Evolutionary conservation across 192 early-diverging fungal genomes (phyloP), one percentile per base, ranked within the genome.

Genomic region (Chytriomyces confervae): DNA sequence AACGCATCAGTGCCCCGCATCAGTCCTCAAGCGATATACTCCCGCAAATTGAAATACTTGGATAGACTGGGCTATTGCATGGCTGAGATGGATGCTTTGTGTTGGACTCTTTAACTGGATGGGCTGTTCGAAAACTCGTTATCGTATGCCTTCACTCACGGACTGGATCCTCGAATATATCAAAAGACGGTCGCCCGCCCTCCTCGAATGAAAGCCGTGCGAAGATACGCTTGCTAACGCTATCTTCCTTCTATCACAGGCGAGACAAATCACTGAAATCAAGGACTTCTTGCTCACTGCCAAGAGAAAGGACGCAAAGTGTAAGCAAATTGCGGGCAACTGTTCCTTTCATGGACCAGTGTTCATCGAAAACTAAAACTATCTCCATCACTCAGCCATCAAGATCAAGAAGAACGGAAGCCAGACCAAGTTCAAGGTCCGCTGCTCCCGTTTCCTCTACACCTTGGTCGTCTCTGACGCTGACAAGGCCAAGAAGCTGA

Each of bases 391-490:
- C 62, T 10, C 75, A 90, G 86, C 92, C 82, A 92, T 95, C 75
- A 92, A 92, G 85, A 93, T 99, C 86, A 98, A 98, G 94, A 96
- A 96, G 92, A 96, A 91, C 90, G 91, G 87, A 81, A 88, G 87
- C 77, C 81, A 94, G 79, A 86, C 89, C 92, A 99, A 99, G 92
- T 98, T 99, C 93, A 99, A 99, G 95, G 93, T 99, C 78, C 91
- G 97, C 86, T 97, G 97, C 93, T 95, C 96, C 75, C 91, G 91
- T 81, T 98, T 95, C 92, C 91, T 99, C 82, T 99, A 99, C 93
- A 99, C 97, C 66, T 91, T 99, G 77, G 92, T 95, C 69, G 93
- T 99, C 79, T 89, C 94, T 67, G 97, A 99, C 87, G 87, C 89
- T 66, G 91, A 93, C 84, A 99, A 97, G 92, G 97, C 96, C 73